phyloP scores from a whole-genome alignment of 768 basidiomycete species.

The Trametes cubensis region DNA sequence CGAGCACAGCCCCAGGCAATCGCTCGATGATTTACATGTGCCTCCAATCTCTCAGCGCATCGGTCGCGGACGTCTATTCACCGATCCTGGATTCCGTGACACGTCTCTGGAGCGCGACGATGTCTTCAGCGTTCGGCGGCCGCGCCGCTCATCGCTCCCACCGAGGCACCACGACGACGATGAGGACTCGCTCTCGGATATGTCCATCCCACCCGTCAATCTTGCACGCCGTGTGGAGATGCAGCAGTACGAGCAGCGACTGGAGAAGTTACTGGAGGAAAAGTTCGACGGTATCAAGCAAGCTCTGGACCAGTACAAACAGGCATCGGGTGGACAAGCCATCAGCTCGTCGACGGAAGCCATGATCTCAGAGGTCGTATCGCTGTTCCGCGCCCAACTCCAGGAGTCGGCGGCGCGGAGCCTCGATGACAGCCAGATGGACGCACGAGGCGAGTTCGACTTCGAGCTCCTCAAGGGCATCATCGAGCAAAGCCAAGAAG shows the following conservation, averaged over 20 bases:
- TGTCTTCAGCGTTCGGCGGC: constrained; percentile 44
- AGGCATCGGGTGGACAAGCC: constrained; percentile 16
- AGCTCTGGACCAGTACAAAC: constrained; percentile 37
- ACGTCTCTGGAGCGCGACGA: constrained; percentile 39
- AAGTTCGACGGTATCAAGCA: constrained; percentile 58
- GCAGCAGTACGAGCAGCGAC: constrained; percentile 60
- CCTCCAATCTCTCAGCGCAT: constrained; percentile 67
- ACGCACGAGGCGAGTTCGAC: constrained; percentile 78
- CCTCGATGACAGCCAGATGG: constrained; percentile 63
- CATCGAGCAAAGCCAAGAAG: constrained; percentile 67
- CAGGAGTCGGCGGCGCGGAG: constrained; percentile 61
- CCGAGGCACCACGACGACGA: constrained; percentile 52
- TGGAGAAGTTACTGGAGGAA: constrained; percentile 69
- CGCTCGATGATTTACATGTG: constrained; percentile 76
- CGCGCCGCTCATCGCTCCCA: constrained; percentile 39
- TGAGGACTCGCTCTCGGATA: constrained; percentile 46
- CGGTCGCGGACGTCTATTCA: constrained; percentile 56
- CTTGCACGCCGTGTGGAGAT: constrained; percentile 58
- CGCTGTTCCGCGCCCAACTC: constrained; percentile 68
- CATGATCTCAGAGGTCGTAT: constrained; percentile 66
- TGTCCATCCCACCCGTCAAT: constrained; percentile 51
- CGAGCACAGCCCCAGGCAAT: constrained; percentile 60
- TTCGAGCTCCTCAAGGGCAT: constrained; percentile 73
- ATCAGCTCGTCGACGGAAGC: constrained; percentile 55
- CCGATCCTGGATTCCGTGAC: constrained; percentile 54